phyloP scores from a whole-genome alignment of 345 rosid species.

The Dipteronia dyeriana region DNA sequence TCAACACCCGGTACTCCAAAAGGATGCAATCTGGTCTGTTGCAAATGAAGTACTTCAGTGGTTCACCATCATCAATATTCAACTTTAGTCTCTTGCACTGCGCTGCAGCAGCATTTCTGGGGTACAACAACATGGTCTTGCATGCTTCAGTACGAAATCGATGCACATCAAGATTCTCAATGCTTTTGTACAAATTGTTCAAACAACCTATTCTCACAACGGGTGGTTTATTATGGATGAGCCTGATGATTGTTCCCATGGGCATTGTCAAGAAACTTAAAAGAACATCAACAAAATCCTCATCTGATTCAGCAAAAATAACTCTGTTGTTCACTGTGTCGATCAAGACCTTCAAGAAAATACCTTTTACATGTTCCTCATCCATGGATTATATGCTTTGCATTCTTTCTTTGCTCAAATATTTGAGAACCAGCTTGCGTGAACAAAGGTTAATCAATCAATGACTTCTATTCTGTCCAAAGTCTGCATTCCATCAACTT shows the following conservation, averaged over 20 bases:
- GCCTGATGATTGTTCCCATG: slow-evolving; percentile 21
- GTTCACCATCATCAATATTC: neutral
- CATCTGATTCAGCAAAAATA: slow-evolving; percentile 21
- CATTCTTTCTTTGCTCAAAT: too few relatives aligned
- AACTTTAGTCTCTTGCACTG: too few relatives aligned
- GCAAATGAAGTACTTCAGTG: neutral
- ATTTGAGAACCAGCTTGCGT: too few relatives aligned
- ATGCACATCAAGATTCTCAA: too few relatives aligned
- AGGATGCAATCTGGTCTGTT: neutral
- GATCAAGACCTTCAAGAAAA: slow-evolving; percentile 25
- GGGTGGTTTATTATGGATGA: neutral
- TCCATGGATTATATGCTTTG: too few relatives aligned
- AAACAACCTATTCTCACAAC: slow-evolving; percentile 9
- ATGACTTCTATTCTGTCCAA: too few relatives aligned
- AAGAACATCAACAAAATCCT: slow-evolving; percentile 27
- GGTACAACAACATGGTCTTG: too few relatives aligned
- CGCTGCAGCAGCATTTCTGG: too few relatives aligned
- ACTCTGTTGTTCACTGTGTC: slow-evolving; percentile 27
- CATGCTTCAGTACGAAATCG: too few relatives aligned
- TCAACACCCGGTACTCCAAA: neutral
- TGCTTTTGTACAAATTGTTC: slow-evolving; percentile 27
- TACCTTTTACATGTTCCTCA: too few relatives aligned
- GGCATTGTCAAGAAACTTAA: slow-evolving; percentile 35
- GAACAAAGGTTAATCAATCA: too few relatives aligned
- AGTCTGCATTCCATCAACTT: too few relatives aligned